Percentiles rank a stretch among this genome's conserved stretches.
Evolutionary conservation across 805 yeast genomes (phyloP).

Genomic region (Metschnikowia cubensis): DNA sequence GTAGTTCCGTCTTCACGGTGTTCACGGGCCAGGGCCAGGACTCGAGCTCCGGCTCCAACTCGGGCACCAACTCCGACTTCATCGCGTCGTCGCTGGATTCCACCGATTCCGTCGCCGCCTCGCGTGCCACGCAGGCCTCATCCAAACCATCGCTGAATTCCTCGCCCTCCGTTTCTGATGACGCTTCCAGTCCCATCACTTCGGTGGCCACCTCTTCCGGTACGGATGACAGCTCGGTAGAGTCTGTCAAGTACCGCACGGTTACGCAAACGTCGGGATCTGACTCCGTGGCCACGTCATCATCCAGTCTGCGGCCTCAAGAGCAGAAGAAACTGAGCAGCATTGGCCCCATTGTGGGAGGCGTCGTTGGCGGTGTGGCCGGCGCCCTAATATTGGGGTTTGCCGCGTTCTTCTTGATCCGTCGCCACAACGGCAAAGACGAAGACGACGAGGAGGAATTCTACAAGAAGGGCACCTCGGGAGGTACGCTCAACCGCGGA

Average conservation of each 20-base stretch:
- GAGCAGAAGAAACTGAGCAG: slow-evolving; percentile 24
- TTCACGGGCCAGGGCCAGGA: slow-evolving; percentile 11
- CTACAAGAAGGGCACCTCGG: slow-evolving; percentile 27
- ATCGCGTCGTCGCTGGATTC: neutral
- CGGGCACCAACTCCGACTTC: neutral
- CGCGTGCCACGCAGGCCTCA: neutral
- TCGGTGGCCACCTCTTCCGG: neutral
- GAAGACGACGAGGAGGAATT: slow-evolving; percentile 43
- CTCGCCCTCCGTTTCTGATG: neutral
- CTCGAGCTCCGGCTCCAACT: slow-evolving; percentile 20
- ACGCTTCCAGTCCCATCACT: neutral
- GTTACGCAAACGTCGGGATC: slow-evolving; percentile 14
- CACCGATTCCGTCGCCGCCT: neutral
- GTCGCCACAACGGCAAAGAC: slow-evolving; percentile 46
- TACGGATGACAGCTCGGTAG: neutral
- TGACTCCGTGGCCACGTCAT: slow-evolving; percentile 4
- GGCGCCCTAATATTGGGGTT: slow-evolving; percentile 25
- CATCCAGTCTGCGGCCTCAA: neutral
- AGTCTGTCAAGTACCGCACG: slow-evolving; percentile 9
- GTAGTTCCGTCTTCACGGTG: slow-evolving; percentile 29
- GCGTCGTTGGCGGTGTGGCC: slow-evolving; percentile 42
- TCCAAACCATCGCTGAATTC: neutral
- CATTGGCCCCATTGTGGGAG: slow-evolving; percentile 42
- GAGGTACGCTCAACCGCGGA: slow-evolving; percentile 19
- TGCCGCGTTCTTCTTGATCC: slow-evolving; percentile 29